phyloP scores from a whole-genome alignment of 768 basidiomycete genomes.

The Suillus americanus region DNA sequence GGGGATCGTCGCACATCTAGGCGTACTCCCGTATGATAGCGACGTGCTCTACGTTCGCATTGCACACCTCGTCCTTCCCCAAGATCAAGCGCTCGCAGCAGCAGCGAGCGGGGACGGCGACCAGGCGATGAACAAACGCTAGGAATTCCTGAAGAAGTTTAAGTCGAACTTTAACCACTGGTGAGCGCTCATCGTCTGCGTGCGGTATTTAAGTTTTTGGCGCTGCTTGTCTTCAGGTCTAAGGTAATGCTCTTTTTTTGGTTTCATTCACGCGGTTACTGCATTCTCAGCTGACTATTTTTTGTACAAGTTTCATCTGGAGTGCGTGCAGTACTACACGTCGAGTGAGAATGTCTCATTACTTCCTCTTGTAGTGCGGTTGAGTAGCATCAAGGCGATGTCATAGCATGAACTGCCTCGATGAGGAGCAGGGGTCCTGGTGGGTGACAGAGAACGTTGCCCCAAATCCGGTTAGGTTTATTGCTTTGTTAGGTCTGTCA shows the following conservation, averaged over 20 bases:
- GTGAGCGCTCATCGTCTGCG: conserved; percentile 38
- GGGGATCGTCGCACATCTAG: conserved; percentile 19
- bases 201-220: not conserved
- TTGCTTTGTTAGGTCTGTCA: not conserved
- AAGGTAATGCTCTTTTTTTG: conserved; percentile 46
- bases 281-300: not conserved
- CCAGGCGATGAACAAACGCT: conserved; percentile 73
- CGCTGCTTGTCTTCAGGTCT: conserved; percentile 41
- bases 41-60: conserved; percentile 87
- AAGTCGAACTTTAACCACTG: conserved; percentile 95
- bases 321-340: conserved; percentile 86
- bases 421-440: not conserved
- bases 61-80: conserved; percentile 81
- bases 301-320: conserved; percentile 54
- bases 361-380: conserved; percentile 80
- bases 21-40: conserved; percentile 74
- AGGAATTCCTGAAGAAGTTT: conserved; percentile 80
- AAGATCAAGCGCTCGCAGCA: conserved; percentile 67
- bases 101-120: conserved; percentile 60
- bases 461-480: not conserved
- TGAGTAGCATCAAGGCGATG: conserved; percentile 40
- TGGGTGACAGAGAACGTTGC: not conserved
- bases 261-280: not conserved
- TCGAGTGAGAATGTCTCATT: conserved; percentile 93
- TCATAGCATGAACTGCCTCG: conserved; percentile 10